Evolutionary conservation across 2,329 filamentous ascomycete species (phyloP).

Genomic region (Ilyonectria sp.): DNA sequence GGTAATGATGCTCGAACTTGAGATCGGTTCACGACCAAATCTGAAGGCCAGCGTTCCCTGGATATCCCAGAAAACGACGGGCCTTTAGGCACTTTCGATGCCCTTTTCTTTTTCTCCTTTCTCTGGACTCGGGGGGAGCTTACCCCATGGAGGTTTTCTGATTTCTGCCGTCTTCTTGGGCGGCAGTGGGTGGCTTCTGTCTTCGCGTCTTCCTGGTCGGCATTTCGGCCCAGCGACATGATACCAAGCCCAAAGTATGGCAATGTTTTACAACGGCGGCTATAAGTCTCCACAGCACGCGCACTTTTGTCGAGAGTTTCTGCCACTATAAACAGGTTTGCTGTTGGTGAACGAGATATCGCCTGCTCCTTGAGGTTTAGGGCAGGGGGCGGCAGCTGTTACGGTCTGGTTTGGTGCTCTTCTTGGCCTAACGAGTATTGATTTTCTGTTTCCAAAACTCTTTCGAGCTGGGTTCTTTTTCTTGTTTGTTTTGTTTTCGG

Average conservation of each 20-base stretch:
- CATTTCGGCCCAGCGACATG: constrained; percentile 19
- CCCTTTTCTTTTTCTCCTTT: constrained; percentile 10
- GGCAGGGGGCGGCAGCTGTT: background rate
- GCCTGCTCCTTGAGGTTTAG: background rate
- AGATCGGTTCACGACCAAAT: background rate
- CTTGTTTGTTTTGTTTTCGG: constrained; percentile 1
- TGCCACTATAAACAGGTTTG: constrained; percentile 5
- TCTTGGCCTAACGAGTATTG: background rate
- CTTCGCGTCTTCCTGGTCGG: constrained; percentile 19
- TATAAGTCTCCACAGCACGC: constrained; percentile 12
- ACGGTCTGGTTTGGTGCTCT: background rate
- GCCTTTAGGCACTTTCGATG: background rate
- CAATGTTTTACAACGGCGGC: constrained; percentile 15
- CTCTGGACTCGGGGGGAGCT: constrained; percentile 10
- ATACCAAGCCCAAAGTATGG: constrained; percentile 20
- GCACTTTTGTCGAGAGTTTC: constrained; percentile 18
- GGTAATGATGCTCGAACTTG: background rate
- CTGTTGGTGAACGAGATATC: background rate
- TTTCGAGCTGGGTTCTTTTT: background rate
- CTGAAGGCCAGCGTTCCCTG: background rate
- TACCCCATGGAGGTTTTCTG: constrained; percentile 13
- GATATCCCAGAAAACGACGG: background rate
- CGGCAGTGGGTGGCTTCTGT: constrained; percentile 21
- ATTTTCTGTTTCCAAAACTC: background rate
- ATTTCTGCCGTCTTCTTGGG: constrained; percentile 5